Evolutionary conservation across 2,329 filamentous ascomycete genomes (phyloP).

Genomic region (Phyllosticta citrichinensis): DNA sequence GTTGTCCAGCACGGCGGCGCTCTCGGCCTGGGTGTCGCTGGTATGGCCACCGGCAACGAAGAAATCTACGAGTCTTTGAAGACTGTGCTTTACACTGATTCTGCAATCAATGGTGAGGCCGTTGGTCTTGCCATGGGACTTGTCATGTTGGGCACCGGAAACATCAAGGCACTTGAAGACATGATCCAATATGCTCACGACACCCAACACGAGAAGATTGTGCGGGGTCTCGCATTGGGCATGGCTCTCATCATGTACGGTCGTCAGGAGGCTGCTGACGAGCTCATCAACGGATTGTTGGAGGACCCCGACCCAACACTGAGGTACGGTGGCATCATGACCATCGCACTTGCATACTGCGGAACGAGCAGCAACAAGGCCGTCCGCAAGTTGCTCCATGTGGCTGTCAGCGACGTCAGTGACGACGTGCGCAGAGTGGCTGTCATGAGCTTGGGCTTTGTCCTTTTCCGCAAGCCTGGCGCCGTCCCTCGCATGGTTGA

Average conservation of each 20-base stretch:
- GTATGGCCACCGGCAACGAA: conserved; percentile 90
- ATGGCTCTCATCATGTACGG: conserved; percentile 99
- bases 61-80: conserved; percentile 88
- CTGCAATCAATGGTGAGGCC: conserved; percentile 91
- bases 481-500: conserved; percentile 98
- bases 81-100: conserved; percentile 81
- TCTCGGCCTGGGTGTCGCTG: conserved; percentile 87
- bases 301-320: conserved; percentile 90
- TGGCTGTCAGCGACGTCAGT: conserved; percentile 94
- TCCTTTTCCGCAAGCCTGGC: conserved; percentile 93
- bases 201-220: conserved; percentile 97
- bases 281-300: conserved; percentile 84
- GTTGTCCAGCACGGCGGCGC: conserved; percentile 96
- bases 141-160: conserved; percentile 97
- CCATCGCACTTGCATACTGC: conserved; percentile 94
- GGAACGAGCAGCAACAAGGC: conserved; percentile 98
- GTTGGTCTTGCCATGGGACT: conserved; percentile 94
- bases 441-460: conserved; percentile 96
- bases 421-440: conserved; percentile 94
- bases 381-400: conserved; percentile 87
- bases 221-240: conserved; percentile 85
- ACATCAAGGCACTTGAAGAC: conserved; percentile 82
- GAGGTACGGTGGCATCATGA: conserved; percentile 96
- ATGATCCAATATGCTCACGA: conserved; percentile 98
- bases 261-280: conserved; percentile 87